Evolutionary conservation across 768 basidiomycete genomes (phyloP).

Genomic region (Suillus luteus): DNA sequence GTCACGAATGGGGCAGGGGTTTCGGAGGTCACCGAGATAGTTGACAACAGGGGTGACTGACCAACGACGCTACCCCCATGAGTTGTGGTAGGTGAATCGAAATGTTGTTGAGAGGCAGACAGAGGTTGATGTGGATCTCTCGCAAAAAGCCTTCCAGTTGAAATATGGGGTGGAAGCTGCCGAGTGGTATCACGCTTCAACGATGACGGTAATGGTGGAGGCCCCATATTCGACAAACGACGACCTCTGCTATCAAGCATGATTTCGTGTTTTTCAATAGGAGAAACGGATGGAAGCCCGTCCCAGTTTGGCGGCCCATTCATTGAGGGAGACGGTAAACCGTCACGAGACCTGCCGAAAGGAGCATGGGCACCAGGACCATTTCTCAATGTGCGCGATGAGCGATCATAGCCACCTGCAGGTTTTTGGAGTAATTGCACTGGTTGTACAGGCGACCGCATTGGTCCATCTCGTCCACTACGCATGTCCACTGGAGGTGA

Average conservation of each 20-base stretch:
- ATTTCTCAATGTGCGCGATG: neutral
- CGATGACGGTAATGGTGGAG: conserved; percentile 47
- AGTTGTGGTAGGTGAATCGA: conserved; percentile 23
- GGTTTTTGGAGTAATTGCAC: conserved; percentile 67
- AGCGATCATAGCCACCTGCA: conserved; percentile 18
- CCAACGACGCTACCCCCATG: conserved; percentile 26
- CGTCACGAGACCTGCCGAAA: conserved; percentile 24
- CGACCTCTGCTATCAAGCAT: conserved; percentile 37
- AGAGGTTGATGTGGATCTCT: conserved; percentile 44
- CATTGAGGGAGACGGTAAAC: conserved; percentile 40
- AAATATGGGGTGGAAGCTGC: conserved; percentile 61
- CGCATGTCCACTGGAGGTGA: conserved; percentile 43
- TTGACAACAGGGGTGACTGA: conserved; percentile 48
- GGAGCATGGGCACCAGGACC: conserved; percentile 1
- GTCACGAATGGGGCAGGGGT: conserved; percentile 24
- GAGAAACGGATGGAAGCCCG: conserved; percentile 24
- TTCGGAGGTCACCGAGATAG: conserved; percentile 44
- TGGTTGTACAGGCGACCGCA: conserved; percentile 40
- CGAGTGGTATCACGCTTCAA: conserved; percentile 44
- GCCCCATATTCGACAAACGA: conserved; percentile 50
- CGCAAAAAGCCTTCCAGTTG: conserved; percentile 43
- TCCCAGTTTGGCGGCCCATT: conserved; percentile 16
- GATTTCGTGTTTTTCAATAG: conserved; percentile 32
- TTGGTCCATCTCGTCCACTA: conserved; percentile 46
- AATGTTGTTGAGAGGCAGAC: conserved; percentile 26